Evolutionary conservation across 129 eudicot species (phyloP).

Genomic region (Pittosporum tobira): DNA sequence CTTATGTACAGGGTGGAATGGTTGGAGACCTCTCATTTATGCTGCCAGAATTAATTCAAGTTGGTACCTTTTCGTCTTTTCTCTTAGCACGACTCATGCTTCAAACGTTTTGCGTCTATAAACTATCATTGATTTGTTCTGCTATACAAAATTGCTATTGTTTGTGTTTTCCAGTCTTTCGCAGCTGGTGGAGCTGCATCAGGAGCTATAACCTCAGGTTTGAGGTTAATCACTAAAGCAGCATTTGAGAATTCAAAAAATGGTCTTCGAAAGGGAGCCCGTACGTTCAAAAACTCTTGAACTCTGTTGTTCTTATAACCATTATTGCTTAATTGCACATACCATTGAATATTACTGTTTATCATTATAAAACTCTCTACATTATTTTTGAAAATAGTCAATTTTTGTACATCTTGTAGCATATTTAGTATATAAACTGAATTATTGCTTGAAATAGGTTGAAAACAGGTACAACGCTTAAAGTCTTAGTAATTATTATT

Average conservation of each 20-base stretch:
- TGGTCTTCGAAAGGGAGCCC: conserved; percentile 57
- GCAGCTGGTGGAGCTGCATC: conserved; percentile 57
- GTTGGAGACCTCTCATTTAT: conserved; percentile 51
- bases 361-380: not conserved
- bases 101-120: not conserved
- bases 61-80: conserved; percentile 5
- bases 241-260: conserved; percentile 39
- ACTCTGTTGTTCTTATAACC: not conserved
- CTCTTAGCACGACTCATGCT: not conserved
- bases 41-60: conserved; percentile 50
- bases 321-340: not conserved
- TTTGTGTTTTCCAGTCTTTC: conserved; percentile 31
- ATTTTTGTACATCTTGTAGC: not conserved
- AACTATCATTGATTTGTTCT: not conserved
- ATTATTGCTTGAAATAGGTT: too few species aligned
- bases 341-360: not conserved
- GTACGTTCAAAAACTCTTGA: conserved; percentile 19
- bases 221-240: conserved; percentile 55
- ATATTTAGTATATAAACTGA: too few species aligned
- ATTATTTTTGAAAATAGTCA: not conserved
- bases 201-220: conserved; percentile 45
- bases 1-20: conserved; percentile 59
- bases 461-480: not conserved
- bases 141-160: not conserved
- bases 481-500: too few species aligned